Base-by-base conservation (phyloP, 768 basidiomycete genomes). In the Tylopilus subfusipes region DNA sequence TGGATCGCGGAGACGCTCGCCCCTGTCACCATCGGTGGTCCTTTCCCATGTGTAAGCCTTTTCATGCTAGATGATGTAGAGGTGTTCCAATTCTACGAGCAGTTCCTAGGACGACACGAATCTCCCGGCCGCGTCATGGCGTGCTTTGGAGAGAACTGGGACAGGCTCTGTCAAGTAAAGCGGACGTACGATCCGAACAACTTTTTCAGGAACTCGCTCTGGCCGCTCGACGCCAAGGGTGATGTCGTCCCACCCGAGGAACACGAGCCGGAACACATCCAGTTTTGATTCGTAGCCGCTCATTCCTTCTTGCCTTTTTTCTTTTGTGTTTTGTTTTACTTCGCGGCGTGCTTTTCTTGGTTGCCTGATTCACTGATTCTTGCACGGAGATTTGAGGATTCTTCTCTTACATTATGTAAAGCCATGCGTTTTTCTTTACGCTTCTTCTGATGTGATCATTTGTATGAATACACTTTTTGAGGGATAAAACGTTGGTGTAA, bases 51-150 rank as follows among this genome's bases (percentile, higher is more conserved):
- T 60, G 93, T 93, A 68, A 72, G 86, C 79, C 13, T 56, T 57
- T 62, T 56, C 55, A 52, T 59, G 43, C 44, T 38, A 57, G 22
- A 61, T 58, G 51, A 51, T 50, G 52, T 42, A 34, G 53, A 61
- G 60, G 51, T 57, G 25, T 52, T 55, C 54, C 53, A 59, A 59
- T 51, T 56, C 55, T 50, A 49, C 56, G 61, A 58, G 54, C 68
- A 91, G 89, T 89, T 91, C 76, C 75, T 91, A 44, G 88, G 87
- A 21, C 80, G 88, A 14, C 80, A 82, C 50, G 89, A 91, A 66
- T 71, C 79, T 1, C 76, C 84, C 2, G 71, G 76, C 21, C 83
- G 88, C 21, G 81, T 81, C 43, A 82, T 81, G 60, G 77, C 78
- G 3, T 88, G 82, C 63, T 91, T 81, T 65, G 90, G 90, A 3